Conservation (phyloP, 2,329 filamentous ascomycete genomes). For the Nothomitra cinnamomea region DNA sequence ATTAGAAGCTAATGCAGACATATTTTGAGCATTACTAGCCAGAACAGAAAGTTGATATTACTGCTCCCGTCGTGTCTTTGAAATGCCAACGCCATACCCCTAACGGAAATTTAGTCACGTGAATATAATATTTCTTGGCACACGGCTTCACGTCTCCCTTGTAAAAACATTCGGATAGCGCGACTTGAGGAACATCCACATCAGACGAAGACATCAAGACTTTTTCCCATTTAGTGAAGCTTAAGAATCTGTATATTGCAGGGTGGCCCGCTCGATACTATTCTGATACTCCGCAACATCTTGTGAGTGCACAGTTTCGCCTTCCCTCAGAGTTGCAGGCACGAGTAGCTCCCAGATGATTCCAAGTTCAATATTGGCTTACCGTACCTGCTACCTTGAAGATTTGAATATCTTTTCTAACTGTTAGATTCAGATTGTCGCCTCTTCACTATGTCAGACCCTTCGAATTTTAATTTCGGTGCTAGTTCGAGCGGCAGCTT, state of each 20-base stretch:
- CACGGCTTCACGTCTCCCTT: neutral
- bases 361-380: too few relatives aligned
- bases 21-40: neutral
- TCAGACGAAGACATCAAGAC: neutral
- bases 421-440: too few relatives aligned
- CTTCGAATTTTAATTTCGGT: slow-evolving; percentile 22
- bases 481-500: slow-evolving; percentile 16
- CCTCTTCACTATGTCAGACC: slow-evolving; percentile 7
- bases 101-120: neutral
- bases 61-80: neutral
- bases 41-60: neutral
- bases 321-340: too few relatives aligned
- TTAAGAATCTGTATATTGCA: too few relatives aligned
- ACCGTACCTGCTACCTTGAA: too few relatives aligned
- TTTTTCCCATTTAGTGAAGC: slow-evolving; percentile 2
- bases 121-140: neutral
- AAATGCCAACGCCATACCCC: neutral
- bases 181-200: neutral
- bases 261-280: too few relatives aligned
- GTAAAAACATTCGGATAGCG: neutral
- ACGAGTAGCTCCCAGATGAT: too few relatives aligned
- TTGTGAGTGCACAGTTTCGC: too few relatives aligned
- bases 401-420: too few relatives aligned
- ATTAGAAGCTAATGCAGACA: neutral
- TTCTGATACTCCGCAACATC: too few relatives aligned